phyloP scores from a whole-genome alignment of 2,329 filamentous ascomycete genomes.

The Epichloe typhina region DNA sequence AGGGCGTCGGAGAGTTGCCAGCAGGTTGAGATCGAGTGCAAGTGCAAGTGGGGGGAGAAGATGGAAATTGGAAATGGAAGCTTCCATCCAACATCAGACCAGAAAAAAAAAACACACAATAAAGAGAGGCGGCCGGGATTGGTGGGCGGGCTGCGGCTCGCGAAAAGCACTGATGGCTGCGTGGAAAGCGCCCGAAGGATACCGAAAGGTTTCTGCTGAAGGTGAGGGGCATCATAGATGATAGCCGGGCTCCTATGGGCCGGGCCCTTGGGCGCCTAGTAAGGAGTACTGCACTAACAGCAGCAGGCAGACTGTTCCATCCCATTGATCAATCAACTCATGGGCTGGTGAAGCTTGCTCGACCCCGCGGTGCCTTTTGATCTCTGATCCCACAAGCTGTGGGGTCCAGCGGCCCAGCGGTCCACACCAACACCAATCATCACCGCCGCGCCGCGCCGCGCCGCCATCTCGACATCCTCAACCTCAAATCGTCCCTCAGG shows the following conservation, averaged over 20 bases:
- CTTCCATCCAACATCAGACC: neutral
- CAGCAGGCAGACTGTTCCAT: too few relatives aligned
- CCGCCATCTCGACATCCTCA: neutral
- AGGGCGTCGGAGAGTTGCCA: neutral
- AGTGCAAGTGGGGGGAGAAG: neutral
- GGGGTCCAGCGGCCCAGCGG: neutral
- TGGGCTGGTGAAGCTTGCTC: neutral
- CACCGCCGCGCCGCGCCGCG: too few relatives aligned
- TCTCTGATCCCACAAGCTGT: neutral
- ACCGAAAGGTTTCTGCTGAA: slow-evolving; percentile 3
- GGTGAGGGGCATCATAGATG: neutral
- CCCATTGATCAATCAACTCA: too few relatives aligned
- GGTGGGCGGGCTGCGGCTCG: slow-evolving; percentile 3
- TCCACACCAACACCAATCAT: too few relatives aligned
- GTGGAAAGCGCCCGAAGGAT: slow-evolving; percentile 8
- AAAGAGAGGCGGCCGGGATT: slow-evolving; percentile 1
- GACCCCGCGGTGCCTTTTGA: neutral
- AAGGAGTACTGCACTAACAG: too few relatives aligned
- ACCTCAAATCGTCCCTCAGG: neutral
- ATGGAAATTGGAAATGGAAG: neutral
- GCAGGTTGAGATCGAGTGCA: too few relatives aligned
- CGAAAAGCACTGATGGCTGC: neutral
- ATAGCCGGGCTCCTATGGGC: too few relatives aligned
- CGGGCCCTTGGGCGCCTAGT: accelerated
- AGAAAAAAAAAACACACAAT: neutral